Conservation (phyloP, 2,329 filamentous ascomycete genomes). For the Chrysoporthe deuterocubensis region DNA sequence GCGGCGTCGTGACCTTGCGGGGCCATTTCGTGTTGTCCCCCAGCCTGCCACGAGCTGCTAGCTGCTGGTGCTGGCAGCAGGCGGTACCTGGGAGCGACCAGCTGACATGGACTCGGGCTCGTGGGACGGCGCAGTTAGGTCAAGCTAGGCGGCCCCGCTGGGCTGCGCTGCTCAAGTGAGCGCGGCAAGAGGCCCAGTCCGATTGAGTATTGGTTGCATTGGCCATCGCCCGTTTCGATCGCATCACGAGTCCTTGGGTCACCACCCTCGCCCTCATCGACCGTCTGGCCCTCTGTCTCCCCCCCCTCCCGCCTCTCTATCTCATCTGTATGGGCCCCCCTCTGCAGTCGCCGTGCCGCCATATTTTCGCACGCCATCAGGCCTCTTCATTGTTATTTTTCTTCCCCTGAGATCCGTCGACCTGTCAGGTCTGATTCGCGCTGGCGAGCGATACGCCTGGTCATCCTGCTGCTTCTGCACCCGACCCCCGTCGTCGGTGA, state of each 20-base stretch:
- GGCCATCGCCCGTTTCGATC: constrained; percentile 9
- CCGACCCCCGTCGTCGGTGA: not conserved
- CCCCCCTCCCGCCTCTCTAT: no score
- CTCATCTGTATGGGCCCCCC: no score
- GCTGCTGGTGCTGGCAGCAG: not conserved
- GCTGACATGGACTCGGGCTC: constrained; percentile 1
- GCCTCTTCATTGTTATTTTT: not conserved
- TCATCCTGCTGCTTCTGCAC: not conserved
- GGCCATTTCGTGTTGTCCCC: not conserved
- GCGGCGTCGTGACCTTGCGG: not conserved
- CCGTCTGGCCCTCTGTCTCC: not conserved
- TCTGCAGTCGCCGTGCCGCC: not conserved
- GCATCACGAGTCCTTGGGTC: constrained; percentile 15
- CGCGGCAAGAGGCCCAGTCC: not conserved
- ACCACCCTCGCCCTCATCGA: constrained; percentile 9
- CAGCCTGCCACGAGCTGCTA: not conserved
- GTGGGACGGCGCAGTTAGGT: constrained; percentile 10
- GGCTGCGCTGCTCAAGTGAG: not conserved
- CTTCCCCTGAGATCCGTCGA: not conserved
- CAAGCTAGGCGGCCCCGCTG: not conserved
- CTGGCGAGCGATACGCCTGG: not conserved
- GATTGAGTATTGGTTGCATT: not conserved
- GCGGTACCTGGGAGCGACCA: constrained; percentile 1
- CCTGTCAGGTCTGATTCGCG: not conserved
- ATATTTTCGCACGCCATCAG: not conserved